Percentiles rank a stretch among this genome's conserved stretches.
These are phyloP conservation scores for Boletales sp. DNA, from an alignment of 768 basidiomycete genomes.

Conservation along the genomic window DNA sequence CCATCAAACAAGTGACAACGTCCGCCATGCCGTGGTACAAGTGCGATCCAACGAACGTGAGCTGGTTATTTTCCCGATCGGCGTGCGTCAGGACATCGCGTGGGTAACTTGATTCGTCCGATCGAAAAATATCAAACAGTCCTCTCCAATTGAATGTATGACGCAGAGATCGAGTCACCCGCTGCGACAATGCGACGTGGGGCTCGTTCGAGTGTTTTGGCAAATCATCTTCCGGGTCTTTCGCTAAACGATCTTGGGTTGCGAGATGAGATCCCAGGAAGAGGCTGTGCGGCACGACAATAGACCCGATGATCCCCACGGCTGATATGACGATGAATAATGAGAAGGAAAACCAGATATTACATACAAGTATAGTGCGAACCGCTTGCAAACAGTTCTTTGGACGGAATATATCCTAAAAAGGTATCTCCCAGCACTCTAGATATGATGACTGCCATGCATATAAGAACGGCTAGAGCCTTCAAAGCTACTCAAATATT, in stretches of 20 bases:
- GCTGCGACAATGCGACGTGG: constrained; percentile 21
- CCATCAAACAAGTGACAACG: constrained; percentile 64
- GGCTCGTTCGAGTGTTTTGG: constrained; percentile 4
- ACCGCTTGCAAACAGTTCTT: constrained; percentile 50
- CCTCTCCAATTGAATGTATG: constrained; percentile 10
- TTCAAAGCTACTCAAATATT: constrained; percentile 17
- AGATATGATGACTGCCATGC: constrained; percentile 74
- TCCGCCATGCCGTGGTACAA: constrained; percentile 65
- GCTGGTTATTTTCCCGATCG: constrained; percentile 55
- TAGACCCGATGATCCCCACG: constrained; percentile 76
- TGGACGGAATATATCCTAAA: constrained; percentile 72
- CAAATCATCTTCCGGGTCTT: constrained; percentile 19
- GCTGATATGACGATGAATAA: constrained; percentile 35
- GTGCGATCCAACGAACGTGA: constrained; percentile 57
- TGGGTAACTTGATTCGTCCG: constrained; percentile 19
- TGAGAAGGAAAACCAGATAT: neutral
- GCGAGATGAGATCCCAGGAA: constrained; percentile 86
- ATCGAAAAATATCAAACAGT: constrained; percentile 22
- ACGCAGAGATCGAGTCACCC: constrained; percentile 7
- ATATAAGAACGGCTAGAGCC: constrained; percentile 71
- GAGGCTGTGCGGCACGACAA: constrained; percentile 92
- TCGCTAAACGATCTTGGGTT: constrained; percentile 69
- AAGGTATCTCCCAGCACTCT: constrained; percentile 69
- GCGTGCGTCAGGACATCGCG: constrained; percentile 40
- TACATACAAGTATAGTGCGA: constrained; percentile 65